Conservation (phyloP, 129 eudicot genomes). For the Tanacetum coccineum region DNA sequence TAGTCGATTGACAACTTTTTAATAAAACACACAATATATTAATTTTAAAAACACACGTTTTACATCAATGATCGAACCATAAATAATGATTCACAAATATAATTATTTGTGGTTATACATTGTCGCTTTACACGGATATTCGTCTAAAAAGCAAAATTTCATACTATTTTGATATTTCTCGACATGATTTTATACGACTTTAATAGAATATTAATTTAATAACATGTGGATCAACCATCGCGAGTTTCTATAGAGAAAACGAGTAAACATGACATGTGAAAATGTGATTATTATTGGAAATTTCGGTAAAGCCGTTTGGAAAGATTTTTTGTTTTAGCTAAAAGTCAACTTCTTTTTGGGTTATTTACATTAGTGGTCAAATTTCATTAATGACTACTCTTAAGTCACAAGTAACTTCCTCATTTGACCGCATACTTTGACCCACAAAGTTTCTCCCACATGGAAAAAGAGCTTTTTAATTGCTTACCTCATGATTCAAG, state of each 20-base stretch:
- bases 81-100: too few species aligned
- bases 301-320: conserved; percentile 18
- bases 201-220: not conserved
- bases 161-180: not conserved
- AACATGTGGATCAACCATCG: conserved; percentile 8
- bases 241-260: conserved; percentile 23
- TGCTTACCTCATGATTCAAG: not conserved
- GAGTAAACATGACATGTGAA: conserved; percentile 31
- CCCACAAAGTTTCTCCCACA: not conserved
- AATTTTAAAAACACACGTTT: too few species aligned
- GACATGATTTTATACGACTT: too few species aligned
- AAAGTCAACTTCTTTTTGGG: conserved; percentile 10
- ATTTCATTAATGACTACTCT: conserved; percentile 12
- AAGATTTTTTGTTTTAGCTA: conserved; percentile 5
- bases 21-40: too few species aligned
- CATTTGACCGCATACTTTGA: conserved; percentile 21
- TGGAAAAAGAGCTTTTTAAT: not conserved
- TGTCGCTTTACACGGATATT: too few species aligned
- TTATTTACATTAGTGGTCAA: conserved; percentile 21
- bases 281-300: conserved; percentile 1
- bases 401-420: conserved; percentile 25
- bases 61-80: too few species aligned
- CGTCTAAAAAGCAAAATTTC: too few species aligned
- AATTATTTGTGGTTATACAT: too few species aligned
- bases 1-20: too few species aligned